Conservation (phyloP, 495 filamentous ascomycete species). For the Usnea hakonensis region DNA sequence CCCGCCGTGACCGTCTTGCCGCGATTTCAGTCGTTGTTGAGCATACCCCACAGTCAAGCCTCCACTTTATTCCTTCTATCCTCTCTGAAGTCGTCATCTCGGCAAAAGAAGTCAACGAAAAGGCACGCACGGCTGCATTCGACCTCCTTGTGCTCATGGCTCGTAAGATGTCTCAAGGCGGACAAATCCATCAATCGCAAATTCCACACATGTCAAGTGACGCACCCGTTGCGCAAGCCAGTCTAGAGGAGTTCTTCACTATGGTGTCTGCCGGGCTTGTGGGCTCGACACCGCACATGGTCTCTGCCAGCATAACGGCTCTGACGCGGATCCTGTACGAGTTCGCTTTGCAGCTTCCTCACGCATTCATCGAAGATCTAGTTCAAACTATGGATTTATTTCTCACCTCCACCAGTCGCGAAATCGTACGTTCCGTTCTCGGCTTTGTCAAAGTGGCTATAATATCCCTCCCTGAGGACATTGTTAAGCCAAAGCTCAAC, state of each 20-base stretch:
- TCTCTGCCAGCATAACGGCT: constrained; percentile 87
- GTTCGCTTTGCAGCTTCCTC: constrained; percentile 55
- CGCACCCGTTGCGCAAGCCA: constrained; percentile 66
- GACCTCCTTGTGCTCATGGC: constrained; percentile 86
- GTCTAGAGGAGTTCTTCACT: constrained; percentile 90
- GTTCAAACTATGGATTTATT: constrained; percentile 91
- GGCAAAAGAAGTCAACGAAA: constrained; percentile 95
- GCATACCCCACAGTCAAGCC: constrained; percentile 61
- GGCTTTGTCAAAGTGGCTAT: constrained; percentile 96
- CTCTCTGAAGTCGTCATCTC: constrained; percentile 89
- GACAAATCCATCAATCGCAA: constrained; percentile 70
- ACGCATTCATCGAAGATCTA: constrained; percentile 61
- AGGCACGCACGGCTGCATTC: constrained; percentile 79
- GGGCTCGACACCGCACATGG: constrained; percentile 86
- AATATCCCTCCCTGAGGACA: constrained; percentile 67
- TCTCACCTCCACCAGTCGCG: constrained; percentile 87
- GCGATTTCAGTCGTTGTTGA: constrained; percentile 73
- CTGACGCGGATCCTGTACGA: constrained; percentile 86
- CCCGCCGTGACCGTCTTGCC: constrained; percentile 72
- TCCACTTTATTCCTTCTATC: constrained; percentile 88
- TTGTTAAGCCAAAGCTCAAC: constrained; percentile 64
- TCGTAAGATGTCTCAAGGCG: constrained; percentile 65
- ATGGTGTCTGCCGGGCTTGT: constrained; percentile 96
- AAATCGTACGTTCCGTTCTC: constrained; percentile 86
- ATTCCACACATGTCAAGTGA: constrained; percentile 76